Evolutionary conservation across 805 yeast genomes (phyloP).

Genomic region (Schwanniomyces occidentalis): DNA sequence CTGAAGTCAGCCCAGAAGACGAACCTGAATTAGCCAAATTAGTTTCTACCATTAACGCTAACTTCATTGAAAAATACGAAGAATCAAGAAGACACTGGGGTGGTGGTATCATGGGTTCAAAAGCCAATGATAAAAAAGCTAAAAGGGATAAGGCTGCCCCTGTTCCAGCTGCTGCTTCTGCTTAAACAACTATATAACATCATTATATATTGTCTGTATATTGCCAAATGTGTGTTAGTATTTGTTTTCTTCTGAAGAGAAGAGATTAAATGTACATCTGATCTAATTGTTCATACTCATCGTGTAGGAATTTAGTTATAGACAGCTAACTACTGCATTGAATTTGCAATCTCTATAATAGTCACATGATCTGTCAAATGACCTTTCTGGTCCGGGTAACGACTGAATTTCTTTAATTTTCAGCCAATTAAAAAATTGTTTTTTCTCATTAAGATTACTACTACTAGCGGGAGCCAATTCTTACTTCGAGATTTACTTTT

Average conservation of each 20-base stretch:
- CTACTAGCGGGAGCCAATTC: too few species aligned
- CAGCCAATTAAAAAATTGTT: constrained; percentile 27
- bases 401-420: constrained; percentile 4
- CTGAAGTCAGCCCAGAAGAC: constrained; percentile 93
- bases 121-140: constrained; percentile 82
- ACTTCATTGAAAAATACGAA: constrained; percentile 92
- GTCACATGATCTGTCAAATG: too few species aligned
- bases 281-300: too few species aligned
- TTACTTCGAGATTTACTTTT: too few species aligned
- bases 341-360: too few species aligned
- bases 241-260: too few species aligned
- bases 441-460: constrained; percentile 29
- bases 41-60: constrained; percentile 88
- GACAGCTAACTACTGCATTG: too few species aligned
- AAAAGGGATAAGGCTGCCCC: constrained; percentile 66
- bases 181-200: constrained; percentile 7
- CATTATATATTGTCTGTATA: too few species aligned
- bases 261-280: too few species aligned
- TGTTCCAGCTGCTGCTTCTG: constrained; percentile 22
- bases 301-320: too few species aligned
- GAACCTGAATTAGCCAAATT: constrained; percentile 92
- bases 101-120: constrained; percentile 98
- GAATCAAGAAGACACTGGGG: constrained; percentile 99
- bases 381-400: constrained; percentile 11
- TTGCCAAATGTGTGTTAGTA: too few species aligned